Base-by-base conservation (phyloP, 352 stramenopile species). In the Pythium aquatile region DNA sequence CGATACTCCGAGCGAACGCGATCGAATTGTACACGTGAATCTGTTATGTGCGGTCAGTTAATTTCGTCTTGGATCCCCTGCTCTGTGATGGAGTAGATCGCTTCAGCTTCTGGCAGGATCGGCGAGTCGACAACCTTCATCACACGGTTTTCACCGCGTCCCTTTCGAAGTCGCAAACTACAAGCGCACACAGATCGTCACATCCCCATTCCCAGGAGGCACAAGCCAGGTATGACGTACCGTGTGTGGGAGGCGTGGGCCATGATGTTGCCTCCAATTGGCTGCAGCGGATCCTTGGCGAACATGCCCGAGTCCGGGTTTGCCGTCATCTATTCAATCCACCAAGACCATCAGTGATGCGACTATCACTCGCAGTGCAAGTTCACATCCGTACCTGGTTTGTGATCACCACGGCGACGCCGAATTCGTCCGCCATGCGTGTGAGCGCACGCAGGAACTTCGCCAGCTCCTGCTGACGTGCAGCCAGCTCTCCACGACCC, bases 361-460 rank as follows among this genome's bases (percentile, higher is more conserved):
- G 20, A 24, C 1, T 24, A 24, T 24, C 20, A 24, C 20, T 24
- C 20, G 20, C 20, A 24, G 20, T 24, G 20, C 20, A 24, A 24
- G 20, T 24, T 24, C 20, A 24, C 10, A 16, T 5, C 9, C 66
- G 26, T 58, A 93, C 87, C 76, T 95, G 87, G 63, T 96, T 96
- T 39, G 87, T 93, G 61, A 94, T 94, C 28, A 95, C 87, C 24
- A 95, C 91, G 9, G 97, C 97, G 39, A 99, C 97, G n/a, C 97
- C 98, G 76, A 99, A 99, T 74, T 99, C 97, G 69, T 99, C 97
- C 0, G 94, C 91, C 79, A 99, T 96, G 49, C 96, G 81, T 49
- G 97, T 99, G 29, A 99, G 76, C 53, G 98, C 91, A 16, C 98
- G 89, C 53, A 99, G 74, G 71, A 99, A 99, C 80, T 93, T 93